These are phyloP conservation scores for Pleurotus giganteus DNA, from an alignment of 768 basidiomycete genomes.

Conservation along the genomic window DNA sequence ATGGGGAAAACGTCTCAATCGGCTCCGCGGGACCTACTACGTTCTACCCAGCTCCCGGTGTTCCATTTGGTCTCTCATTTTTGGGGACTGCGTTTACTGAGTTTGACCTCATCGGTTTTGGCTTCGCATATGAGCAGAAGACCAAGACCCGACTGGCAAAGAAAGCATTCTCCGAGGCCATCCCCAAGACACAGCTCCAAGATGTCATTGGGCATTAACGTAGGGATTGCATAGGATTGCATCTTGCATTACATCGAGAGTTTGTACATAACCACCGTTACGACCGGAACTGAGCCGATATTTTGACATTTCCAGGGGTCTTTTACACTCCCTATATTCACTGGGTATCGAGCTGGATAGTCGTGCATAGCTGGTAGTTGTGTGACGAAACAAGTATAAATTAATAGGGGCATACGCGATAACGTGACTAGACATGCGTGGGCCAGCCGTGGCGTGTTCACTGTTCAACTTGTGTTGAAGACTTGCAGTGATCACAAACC, in stretches of 20 bases:
- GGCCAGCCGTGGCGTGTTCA: not conserved
- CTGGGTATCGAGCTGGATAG: no score
- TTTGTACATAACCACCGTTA: not conserved
- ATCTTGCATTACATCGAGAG: not conserved
- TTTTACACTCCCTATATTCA: no score
- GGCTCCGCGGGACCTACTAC: slow-evolving; percentile 36
- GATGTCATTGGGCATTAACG: not conserved
- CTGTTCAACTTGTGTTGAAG: not conserved
- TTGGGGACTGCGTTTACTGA: slow-evolving; percentile 63
- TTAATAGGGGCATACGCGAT: not conserved
- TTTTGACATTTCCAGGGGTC: no score
- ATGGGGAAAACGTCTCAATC: slow-evolving; percentile 43
- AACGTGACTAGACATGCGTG: slow-evolving; percentile 3
- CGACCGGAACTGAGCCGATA: no score
- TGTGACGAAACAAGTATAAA: no score
- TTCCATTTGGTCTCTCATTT: slow-evolving; percentile 63
- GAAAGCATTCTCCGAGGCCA: slow-evolving; percentile 49
- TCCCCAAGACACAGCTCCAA: slow-evolving; percentile 39
- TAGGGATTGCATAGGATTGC: no score
- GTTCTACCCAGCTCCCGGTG: slow-evolving; percentile 50
- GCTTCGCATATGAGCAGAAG: slow-evolving; percentile 64
- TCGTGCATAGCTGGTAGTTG: no score
- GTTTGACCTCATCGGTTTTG: slow-evolving; percentile 52
- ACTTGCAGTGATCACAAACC: not conserved
- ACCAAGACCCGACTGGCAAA: slow-evolving; percentile 50